phyloP scores from a whole-genome alignment of 352 stramenopile genomes.

The Phytopythium mirpurense region DNA sequence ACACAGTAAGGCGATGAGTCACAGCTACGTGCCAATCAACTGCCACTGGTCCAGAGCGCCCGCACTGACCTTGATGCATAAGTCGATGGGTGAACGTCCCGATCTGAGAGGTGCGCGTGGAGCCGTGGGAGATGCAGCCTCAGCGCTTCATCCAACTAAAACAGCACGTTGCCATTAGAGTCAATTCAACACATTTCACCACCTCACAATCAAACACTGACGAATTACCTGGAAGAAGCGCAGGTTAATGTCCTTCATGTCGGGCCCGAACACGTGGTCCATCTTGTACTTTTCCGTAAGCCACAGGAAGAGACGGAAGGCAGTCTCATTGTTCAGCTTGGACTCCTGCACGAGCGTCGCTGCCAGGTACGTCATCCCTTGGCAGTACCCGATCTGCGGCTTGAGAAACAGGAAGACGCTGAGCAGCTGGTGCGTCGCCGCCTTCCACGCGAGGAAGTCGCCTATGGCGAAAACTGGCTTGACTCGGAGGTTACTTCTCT shows the following conservation, averaged over 20 bases:
- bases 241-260: constrained; percentile 50
- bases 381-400: constrained; percentile 47
- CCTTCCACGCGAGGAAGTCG: constrained; percentile 32
- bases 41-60: too few species aligned
- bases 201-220: neutral
- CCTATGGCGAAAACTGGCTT: constrained; percentile 24
- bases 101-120: constrained; percentile 38
- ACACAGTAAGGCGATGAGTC: too few species aligned
- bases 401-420: constrained; percentile 41
- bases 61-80: constrained; percentile 35
- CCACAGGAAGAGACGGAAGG: constrained; percentile 39
- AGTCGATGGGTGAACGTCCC: constrained; percentile 36
- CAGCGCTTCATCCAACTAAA: constrained; percentile 35
- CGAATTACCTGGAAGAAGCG: constrained; percentile 31
- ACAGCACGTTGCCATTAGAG: neutral
- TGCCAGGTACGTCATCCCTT: constrained; percentile 46
- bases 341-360: constrained; percentile 35
- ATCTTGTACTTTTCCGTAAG: constrained; percentile 50
- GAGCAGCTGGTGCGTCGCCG: constrained; percentile 30
- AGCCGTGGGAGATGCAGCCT: constrained; percentile 29
- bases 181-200: neutral
- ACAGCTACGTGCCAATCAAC: neutral
- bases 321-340: constrained; percentile 42
- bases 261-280: constrained; percentile 36
- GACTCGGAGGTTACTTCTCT: constrained; percentile 10